These are phyloP conservation scores for Pyrus hybrid DNA, from an alignment of 331 rosid species.

Conservation along the genomic window DNA sequence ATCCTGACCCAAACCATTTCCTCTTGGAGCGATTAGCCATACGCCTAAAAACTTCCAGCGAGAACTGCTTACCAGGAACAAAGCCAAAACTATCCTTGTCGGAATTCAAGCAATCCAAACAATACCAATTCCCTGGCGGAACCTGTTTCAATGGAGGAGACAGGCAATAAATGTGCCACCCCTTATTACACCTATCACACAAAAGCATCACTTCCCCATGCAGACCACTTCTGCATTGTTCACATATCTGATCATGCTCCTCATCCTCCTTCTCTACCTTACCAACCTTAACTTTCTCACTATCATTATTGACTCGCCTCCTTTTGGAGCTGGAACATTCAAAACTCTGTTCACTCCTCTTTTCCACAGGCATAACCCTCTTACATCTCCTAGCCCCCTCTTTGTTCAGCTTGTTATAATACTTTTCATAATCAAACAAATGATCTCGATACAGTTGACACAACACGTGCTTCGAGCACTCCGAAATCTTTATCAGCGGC, in stretches of 20 bases:
- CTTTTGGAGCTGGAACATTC: constrained; percentile 37
- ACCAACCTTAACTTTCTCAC: constrained; percentile 29
- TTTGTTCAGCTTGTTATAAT: constrained; percentile 38
- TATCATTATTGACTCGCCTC: constrained; percentile 32
- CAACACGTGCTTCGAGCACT: constrained; percentile 83
- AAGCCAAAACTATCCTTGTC: constrained; percentile 90
- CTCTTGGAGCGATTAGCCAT: constrained; percentile 67
- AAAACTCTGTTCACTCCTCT: constrained; percentile 25
- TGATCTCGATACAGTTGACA: constrained; percentile 75
- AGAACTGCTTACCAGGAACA: constrained; percentile 72
- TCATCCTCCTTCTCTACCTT: constrained; percentile 35
- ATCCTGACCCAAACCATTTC: constrained; percentile 92
- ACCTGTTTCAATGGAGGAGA: constrained; percentile 83
- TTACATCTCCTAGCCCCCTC: constrained; percentile 27
- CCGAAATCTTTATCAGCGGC: constrained; percentile 45
- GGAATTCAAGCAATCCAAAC: constrained; percentile 86
- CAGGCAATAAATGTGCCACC: constrained; percentile 94
- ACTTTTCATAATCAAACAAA: constrained; percentile 69
- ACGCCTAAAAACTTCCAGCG: constrained; percentile 79
- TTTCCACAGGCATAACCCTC: constrained; percentile 38
- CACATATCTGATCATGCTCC: constrained; percentile 81
- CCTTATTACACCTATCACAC: constrained; percentile 92
- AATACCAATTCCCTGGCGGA: constrained; percentile 89
- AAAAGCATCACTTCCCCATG: constrained; percentile 96
- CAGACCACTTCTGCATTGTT: constrained; percentile 93